These are phyloP conservation scores for Monilinia vaccinii-corymbosi DNA, from an alignment of 2,329 filamentous ascomycete species.

Conservation along the genomic window DNA sequence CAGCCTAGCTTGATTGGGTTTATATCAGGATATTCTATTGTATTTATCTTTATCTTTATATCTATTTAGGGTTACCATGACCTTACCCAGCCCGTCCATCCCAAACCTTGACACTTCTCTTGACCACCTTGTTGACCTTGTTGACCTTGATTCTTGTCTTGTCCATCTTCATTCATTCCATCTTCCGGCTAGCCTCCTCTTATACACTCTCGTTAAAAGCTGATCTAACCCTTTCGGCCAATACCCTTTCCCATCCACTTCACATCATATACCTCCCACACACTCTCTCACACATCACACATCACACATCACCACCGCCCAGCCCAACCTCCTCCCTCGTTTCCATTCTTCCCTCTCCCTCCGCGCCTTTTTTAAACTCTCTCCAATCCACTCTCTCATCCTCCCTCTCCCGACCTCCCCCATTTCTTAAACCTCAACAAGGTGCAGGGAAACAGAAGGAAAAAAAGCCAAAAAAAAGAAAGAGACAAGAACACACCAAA, in stretches of 20 bases:
- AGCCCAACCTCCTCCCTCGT: constrained; percentile 20
- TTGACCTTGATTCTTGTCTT: too few species aligned
- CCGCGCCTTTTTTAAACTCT: constrained; percentile 17
- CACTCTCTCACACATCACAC: constrained; percentile 6
- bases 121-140: too few species aligned
- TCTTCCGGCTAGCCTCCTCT: not conserved
- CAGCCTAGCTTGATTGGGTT: too few species aligned
- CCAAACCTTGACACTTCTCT: too few species aligned
- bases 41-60: too few species aligned
- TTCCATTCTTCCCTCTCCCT: constrained; percentile 7
- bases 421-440: constrained; percentile 20
- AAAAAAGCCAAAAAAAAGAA: not conserved
- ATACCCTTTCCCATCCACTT: constrained; percentile 20
- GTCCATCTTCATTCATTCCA: too few species aligned
- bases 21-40: too few species aligned
- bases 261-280: constrained; percentile 10
- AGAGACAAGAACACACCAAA: not conserved
- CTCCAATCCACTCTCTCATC: constrained; percentile 27
- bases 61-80: too few species aligned
- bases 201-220: constrained; percentile 7
- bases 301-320: constrained; percentile 16
- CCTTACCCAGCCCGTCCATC: too few species aligned
- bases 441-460: constrained; percentile 12
- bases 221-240: constrained; percentile 1
- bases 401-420: constrained; percentile 20